phyloP scores from a whole-genome alignment of 352 stramenopile genomes.

The Pythium biforme region DNA sequence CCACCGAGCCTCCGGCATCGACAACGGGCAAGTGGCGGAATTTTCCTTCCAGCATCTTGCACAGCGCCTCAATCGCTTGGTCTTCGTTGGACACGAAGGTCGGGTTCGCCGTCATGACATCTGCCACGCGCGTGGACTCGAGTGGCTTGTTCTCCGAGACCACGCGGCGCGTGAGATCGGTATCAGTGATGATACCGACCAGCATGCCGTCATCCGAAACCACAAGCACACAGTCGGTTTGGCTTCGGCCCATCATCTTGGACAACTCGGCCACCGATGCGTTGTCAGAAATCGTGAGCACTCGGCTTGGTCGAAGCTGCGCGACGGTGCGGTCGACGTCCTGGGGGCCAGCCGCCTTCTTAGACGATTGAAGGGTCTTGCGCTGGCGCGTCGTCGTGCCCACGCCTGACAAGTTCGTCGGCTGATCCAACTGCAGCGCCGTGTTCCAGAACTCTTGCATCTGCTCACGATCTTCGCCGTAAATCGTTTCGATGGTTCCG shows the following conservation, averaged over 20 bases:
- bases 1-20: constrained; percentile 80
- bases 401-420: constrained; percentile 39
- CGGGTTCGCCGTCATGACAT: constrained; percentile 84
- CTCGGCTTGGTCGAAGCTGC: constrained; percentile 81
- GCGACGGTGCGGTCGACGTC: constrained; percentile 79
- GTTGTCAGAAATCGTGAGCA: constrained; percentile 84
- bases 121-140: constrained; percentile 62
- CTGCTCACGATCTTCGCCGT: constrained; percentile 83
- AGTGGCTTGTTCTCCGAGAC: constrained; percentile 78
- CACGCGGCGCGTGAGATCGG: constrained; percentile 79
- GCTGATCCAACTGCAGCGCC: constrained; percentile 76
- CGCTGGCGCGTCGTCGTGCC: constrained; percentile 34
- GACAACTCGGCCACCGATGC: constrained; percentile 85
- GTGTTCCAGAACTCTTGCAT: constrained; percentile 91
- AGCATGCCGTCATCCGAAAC: constrained; percentile 87
- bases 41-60: constrained; percentile 83
- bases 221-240: constrained; percentile 92
- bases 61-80: constrained; percentile 82
- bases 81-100: constrained; percentile 85
- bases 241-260: constrained; percentile 87
- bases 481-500: constrained; percentile 86
- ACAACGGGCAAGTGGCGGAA: constrained; percentile 87
- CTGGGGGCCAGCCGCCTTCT: constrained; percentile 44
- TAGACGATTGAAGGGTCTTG: constrained; percentile 51
- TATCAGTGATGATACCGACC: constrained; percentile 95